Conservation (phyloP, 495 filamentous ascomycete genomes). For the Podospora pseudopauciseta region DNA sequence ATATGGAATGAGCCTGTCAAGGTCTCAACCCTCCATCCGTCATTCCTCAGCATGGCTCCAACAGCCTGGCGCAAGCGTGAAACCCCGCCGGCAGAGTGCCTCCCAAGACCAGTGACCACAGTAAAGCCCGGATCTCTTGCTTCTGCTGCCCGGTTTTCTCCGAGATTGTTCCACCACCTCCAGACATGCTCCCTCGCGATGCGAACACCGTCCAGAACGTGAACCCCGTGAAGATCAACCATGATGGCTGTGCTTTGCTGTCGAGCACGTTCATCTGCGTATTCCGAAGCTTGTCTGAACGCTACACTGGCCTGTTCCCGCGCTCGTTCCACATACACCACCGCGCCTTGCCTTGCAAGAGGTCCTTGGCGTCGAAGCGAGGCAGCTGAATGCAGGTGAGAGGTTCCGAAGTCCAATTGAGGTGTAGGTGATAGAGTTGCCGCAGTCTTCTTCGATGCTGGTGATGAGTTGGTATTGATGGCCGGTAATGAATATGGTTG, state of each 20-base stretch:
- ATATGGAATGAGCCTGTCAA: constrained; percentile 63
- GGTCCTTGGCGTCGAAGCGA: constrained; percentile 38
- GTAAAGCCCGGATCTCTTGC: constrained; percentile 51
- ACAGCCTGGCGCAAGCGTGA: constrained; percentile 79
- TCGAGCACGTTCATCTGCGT: constrained; percentile 59
- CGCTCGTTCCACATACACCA: constrained; percentile 36
- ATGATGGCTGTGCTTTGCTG: constrained; percentile 51
- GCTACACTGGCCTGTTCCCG: constrained; percentile 27
- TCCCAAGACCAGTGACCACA: constrained; percentile 77
- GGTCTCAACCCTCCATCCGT: constrained; percentile 80
- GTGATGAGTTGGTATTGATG: neutral
- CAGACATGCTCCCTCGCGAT: constrained; percentile 66
- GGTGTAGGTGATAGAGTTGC: neutral
- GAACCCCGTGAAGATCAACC: constrained; percentile 83
- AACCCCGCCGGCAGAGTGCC: constrained; percentile 72
- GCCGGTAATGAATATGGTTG: neutral
- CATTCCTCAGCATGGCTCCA: constrained; percentile 63
- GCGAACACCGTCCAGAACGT: constrained; percentile 70
- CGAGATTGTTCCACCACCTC: constrained; percentile 75
- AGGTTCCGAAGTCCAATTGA: constrained; percentile 9
- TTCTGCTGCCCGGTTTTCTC: constrained; percentile 39
- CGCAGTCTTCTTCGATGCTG: neutral
- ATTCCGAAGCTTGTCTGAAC: constrained; percentile 23
- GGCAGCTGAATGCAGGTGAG: constrained; percentile 27
- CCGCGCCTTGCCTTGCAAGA: constrained; percentile 37